Evolutionary conservation across 495 filamentous ascomycete species (phyloP).

Genomic region (Aspergillus egyptiacus): DNA sequence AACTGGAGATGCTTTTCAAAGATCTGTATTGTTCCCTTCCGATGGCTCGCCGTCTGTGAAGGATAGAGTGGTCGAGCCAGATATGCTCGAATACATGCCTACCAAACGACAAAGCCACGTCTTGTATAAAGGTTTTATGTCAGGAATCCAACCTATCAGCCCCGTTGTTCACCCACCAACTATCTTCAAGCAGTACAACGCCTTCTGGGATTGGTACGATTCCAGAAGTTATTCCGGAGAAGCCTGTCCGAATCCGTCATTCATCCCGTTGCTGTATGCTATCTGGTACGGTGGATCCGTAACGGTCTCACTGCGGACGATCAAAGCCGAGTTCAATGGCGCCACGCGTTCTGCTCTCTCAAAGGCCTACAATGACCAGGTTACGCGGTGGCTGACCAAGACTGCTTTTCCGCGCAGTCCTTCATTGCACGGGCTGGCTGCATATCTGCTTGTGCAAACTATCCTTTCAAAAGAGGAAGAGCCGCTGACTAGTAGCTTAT

Average conservation of each 20-base stretch:
- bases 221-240: slow-evolving; percentile 41
- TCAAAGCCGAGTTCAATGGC: slow-evolving; percentile 40
- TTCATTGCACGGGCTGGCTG: slow-evolving; percentile 38
- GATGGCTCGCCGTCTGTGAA: slow-evolving; percentile 33
- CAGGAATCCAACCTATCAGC: slow-evolving; percentile 42
- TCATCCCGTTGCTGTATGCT: slow-evolving; percentile 42
- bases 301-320: slow-evolving; percentile 38
- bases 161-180: slow-evolving; percentile 42
- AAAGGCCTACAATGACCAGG: slow-evolving; percentile 36
- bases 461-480: slow-evolving; percentile 45
- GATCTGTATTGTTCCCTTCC: slow-evolving; percentile 35
- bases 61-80: slow-evolving; percentile 35
- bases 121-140: slow-evolving; percentile 44
- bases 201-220: slow-evolving; percentile 48
- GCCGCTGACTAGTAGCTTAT: slow-evolving; percentile 42
- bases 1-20: slow-evolving; percentile 29
- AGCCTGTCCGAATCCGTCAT: slow-evolving; percentile 36
- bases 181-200: slow-evolving; percentile 36
- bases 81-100: slow-evolving; percentile 42
- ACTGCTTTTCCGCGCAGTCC: slow-evolving; percentile 44
- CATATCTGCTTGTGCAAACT: slow-evolving; percentile 43
- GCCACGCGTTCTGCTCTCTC: slow-evolving; percentile 34
- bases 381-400: slow-evolving; percentile 38
- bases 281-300: slow-evolving; percentile 47
- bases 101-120: slow-evolving; percentile 43